These are phyloP conservation scores for Thielaviopsis punctulata DNA, from an alignment of 2,329 filamentous ascomycete genomes.

Conservation along the genomic window DNA sequence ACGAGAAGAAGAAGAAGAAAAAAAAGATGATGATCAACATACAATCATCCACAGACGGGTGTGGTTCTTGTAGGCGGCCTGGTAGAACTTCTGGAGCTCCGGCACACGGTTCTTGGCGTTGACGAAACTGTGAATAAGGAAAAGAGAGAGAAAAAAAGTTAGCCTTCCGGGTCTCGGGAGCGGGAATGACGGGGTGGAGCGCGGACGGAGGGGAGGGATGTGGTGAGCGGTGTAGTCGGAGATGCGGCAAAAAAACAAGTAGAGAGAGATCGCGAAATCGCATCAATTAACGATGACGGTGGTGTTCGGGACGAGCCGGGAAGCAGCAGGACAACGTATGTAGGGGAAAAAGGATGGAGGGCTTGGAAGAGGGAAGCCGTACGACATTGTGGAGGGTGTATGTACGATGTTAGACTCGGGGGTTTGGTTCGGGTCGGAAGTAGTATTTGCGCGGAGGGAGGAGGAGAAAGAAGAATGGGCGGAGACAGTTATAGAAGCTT, in stretches of 20 bases:
- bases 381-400: conserved; percentile 25
- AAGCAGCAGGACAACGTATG: background rate
- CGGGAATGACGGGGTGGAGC: no score
- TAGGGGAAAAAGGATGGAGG: background rate
- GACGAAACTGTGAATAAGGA: conserved; percentile 31
- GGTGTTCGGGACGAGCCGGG: background rate
- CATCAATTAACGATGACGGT: background rate
- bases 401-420: background rate
- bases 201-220: no score
- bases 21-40: conserved; percentile 21
- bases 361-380: background rate
- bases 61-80: conserved; percentile 51
- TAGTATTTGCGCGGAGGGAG: background rate
- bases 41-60: conserved; percentile 65
- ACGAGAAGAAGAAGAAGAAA: no score
- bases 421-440: background rate
- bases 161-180: conserved; percentile 12
- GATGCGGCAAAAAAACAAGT: background rate
- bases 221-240: background rate
- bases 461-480: background rate
- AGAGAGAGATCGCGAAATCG: no score
- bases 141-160: conserved; percentile 15
- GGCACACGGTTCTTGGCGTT: conserved; percentile 64
- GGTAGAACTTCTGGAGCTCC: conserved; percentile 57
- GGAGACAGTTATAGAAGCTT: no score